Base-by-base conservation (phyloP, 1,284 basidiomycete genomes). In the Entoloma clypeatum region DNA sequence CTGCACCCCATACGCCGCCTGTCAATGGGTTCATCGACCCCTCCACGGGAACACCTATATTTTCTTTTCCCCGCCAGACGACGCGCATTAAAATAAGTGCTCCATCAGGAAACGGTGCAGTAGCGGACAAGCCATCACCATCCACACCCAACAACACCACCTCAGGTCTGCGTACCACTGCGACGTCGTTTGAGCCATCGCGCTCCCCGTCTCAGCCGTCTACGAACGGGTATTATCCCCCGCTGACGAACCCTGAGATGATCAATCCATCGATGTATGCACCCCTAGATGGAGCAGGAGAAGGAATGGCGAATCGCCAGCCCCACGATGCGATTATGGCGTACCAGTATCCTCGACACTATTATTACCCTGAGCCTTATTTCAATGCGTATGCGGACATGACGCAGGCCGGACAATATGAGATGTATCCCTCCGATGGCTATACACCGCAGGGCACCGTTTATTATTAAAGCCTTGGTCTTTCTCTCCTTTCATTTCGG, bases 41-140 rank as follows among this genome's bases (percentile, higher is more conserved):
- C 2, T 50, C 68, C 7, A 79, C 77, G 19, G 80, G 79, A 13
- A 68, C 71, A 16, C 72, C 81, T 9, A 72, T 88, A 34, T 88
- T 88, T 57, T 68, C 80, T 8, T 77, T 84, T 50, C 80, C 86
- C 29, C 74, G 82, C n/a, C 77, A 83, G 55, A 77, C 71, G 44
- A 75, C 77, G 17, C 76, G 84, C 30, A 65, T 89, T 45, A 79
- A 86, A 62, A 89, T 89, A 37, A 79, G 86, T 43, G 75, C 80
- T n/a, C 86, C 76, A 3, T 55, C 55, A 7, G 72, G 71, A 16
- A 57, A 39, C 26, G 29, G 32, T 36, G 11, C 45, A 27, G 55
- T 39, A 45, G 43, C n/a, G n/a, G n/a, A 54, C 60, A 54, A 49
- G 28, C 31, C 47, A 39, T 65, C 53, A 43, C 59, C 44, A 53